phyloP scores from a whole-genome alignment of 805 yeast genomes.

The Pichia eremophila region DNA sequence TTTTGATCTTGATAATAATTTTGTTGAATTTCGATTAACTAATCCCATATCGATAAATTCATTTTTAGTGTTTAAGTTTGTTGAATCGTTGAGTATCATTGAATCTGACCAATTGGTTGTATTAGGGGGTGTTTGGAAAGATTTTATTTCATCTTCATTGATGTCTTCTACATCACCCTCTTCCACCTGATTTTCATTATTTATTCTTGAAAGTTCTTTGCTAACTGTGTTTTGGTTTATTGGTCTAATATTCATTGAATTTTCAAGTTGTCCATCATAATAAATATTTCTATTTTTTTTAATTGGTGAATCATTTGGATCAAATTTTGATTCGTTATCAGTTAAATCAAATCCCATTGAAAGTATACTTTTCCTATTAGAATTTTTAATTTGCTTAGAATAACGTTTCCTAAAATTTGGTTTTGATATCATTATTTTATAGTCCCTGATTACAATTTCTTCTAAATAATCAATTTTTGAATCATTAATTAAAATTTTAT shows the following conservation, averaged over 20 bases:
- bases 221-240: background rate
- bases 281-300: conserved; percentile 2
- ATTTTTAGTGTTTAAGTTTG: conserved; percentile 6
- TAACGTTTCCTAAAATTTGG: conserved; percentile 15
- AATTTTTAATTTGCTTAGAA: conserved; percentile 17
- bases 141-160: background rate
- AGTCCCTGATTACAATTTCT: conserved; percentile 63
- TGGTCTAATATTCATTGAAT: background rate
- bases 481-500: conserved; percentile 5
- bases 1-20: background rate
- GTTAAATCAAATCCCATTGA: conserved; percentile 14
- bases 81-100: conserved; percentile 14
- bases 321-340: conserved; percentile 9
- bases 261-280: background rate
- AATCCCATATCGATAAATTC: conserved; percentile 8
- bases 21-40: background rate
- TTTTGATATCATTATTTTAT: conserved; percentile 32
- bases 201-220: too few species aligned
- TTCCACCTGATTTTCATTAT: background rate
- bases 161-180: background rate
- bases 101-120: conserved; percentile 31
- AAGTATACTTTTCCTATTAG: conserved; percentile 15
- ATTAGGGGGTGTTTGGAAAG: conserved; percentile 27
- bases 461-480: conserved; percentile 52
- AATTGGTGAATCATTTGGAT: conserved; percentile 17